A percentile compares a stretch with the other conserved stretches of the same genome.
Conservation (phyloP, 371 early-diverging fungal genomes). For the Mucor lusitanicus region DNA sequence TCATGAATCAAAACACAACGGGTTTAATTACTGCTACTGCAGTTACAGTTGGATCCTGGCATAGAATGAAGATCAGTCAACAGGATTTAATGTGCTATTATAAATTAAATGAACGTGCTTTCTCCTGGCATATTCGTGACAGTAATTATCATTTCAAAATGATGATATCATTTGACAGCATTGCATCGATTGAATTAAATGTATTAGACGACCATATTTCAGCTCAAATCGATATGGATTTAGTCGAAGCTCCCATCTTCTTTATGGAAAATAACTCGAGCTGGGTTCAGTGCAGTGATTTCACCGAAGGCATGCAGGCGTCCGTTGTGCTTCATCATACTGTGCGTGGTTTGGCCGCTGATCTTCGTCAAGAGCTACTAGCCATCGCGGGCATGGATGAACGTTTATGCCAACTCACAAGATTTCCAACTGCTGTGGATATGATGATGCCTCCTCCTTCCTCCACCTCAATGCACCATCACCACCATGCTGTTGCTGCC, state of each 20-base stretch:
- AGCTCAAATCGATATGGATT: conserved; percentile 60
- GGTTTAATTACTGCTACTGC: conserved; percentile 51
- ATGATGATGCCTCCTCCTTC: conserved; percentile 1
- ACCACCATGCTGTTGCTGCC: not conserved
- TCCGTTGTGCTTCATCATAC: conserved; percentile 64
- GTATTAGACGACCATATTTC: conserved; percentile 43
- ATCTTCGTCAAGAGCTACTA: conserved; percentile 54
- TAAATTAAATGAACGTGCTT: conserved; percentile 49
- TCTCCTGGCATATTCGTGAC: conserved; percentile 75
- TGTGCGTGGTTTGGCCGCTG: conserved; percentile 58
- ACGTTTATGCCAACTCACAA: conserved; percentile 35
- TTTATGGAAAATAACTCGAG: conserved; percentile 53
- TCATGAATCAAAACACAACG: not conserved
- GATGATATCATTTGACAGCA: conserved; percentile 51
- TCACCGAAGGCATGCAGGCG: conserved; percentile 78
- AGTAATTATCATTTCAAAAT: conserved; percentile 73
- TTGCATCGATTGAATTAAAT: conserved; percentile 31
- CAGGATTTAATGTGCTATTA: conserved; percentile 66
- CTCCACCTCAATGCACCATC: conserved; percentile 1
- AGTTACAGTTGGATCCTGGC: conserved; percentile 76
- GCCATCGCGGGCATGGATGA: conserved; percentile 38
- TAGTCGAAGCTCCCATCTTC: conserved; percentile 64
- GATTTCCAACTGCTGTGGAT: conserved; percentile 23
- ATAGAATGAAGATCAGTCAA: conserved; percentile 64
- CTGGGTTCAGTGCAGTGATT: conserved; percentile 79